phyloP scores from a whole-genome alignment of 1,139 yeast genomes.

The Hyphopichia burtonii region DNA sequence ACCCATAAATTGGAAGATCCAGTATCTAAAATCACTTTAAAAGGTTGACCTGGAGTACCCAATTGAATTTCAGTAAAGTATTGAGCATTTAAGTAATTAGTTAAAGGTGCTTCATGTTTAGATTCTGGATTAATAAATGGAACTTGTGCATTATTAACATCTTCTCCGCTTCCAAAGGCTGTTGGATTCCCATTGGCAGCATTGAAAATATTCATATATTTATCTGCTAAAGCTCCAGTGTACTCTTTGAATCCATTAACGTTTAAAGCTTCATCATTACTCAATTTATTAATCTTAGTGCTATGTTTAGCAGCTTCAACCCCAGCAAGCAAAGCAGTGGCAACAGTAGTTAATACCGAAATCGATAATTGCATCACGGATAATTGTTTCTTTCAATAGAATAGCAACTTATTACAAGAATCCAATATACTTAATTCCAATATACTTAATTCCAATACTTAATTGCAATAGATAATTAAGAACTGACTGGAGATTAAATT shows the following conservation, averaged over 20 bases:
- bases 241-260: constrained; percentile 63
- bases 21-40: constrained; percentile 89
- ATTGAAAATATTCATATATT: constrained; percentile 62
- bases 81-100: constrained; percentile 92
- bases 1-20: constrained; percentile 98
- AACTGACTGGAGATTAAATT: neutral
- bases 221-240: constrained; percentile 66
- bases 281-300: constrained; percentile 63
- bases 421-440: no score
- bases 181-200: constrained; percentile 29
- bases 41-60: constrained; percentile 91
- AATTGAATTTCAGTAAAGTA: constrained; percentile 84
- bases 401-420: no score
- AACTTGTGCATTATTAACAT: constrained; percentile 33
- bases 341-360: constrained; percentile 46
- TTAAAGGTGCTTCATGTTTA: constrained; percentile 71
- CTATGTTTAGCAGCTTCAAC: constrained; percentile 62
- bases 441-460: no score
- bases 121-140: constrained; percentile 45
- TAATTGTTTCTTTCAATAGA: no score
- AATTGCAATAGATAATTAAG: no score
- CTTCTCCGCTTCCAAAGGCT: constrained; percentile 11
- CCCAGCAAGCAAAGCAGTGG: constrained; percentile 48
- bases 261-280: constrained; percentile 59
- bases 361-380: constrained; percentile 35